phyloP scores from a whole-genome alignment of 192 early-diverging fungal species.

The Chytriomyces sp. region DNA sequence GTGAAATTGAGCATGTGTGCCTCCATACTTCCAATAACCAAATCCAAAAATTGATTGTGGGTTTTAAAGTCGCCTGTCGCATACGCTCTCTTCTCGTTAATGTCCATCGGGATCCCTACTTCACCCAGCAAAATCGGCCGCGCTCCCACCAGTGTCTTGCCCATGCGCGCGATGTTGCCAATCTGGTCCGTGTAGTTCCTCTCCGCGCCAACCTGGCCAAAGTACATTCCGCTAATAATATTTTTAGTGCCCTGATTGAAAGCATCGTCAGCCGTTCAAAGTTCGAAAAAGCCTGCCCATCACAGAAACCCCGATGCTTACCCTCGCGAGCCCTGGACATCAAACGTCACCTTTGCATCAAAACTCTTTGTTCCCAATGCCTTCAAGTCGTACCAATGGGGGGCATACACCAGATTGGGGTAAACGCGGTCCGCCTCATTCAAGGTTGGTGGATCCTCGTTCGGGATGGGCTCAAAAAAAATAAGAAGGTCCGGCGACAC shows the following conservation, averaged over 20 bases:
- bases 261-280: neutral
- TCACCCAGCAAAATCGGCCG: constrained; percentile 77
- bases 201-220: constrained; percentile 73
- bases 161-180: constrained; percentile 61
- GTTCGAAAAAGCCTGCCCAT: constrained; percentile 2
- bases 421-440: constrained; percentile 37
- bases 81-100: constrained; percentile 74
- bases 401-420: constrained; percentile 70
- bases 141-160: constrained; percentile 60
- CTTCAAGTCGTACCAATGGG: constrained; percentile 88
- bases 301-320: constrained; percentile 31
- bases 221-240: constrained; percentile 73
- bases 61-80: constrained; percentile 70
- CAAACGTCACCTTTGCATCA: constrained; percentile 73
- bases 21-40: constrained; percentile 73
- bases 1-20: constrained; percentile 76
- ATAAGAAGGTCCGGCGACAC: constrained; percentile 55
- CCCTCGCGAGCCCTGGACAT: constrained; percentile 75
- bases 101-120: constrained; percentile 86
- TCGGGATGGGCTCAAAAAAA: constrained; percentile 83
- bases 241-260: constrained; percentile 70
- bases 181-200: constrained; percentile 78
- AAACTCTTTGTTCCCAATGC: constrained; percentile 56
- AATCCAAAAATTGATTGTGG: constrained; percentile 77
- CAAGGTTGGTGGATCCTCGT: constrained; percentile 60